Conservation (phyloP, 257 asterid genomes). For the Ophiorrhiza pumila region DNA sequence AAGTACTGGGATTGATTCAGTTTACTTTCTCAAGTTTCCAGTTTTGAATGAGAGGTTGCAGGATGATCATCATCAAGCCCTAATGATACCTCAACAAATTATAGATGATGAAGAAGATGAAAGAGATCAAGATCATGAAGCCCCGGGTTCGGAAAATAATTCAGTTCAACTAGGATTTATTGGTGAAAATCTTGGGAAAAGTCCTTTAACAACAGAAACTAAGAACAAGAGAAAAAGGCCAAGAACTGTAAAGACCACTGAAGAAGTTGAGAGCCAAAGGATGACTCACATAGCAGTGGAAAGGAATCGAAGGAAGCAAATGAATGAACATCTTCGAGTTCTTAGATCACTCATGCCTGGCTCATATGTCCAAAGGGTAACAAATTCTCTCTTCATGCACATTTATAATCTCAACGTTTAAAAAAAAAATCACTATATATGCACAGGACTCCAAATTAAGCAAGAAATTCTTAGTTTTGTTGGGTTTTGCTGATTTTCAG, state of each 20-base stretch:
- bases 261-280: conserved; percentile 95
- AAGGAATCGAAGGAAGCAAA: conserved; percentile 89
- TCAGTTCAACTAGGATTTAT: conserved; percentile 38
- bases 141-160: conserved; percentile 4
- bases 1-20: conserved; percentile 59
- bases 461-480: too few relatives aligned
- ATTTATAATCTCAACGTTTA: background rate
- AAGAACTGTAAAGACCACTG: conserved; percentile 60
- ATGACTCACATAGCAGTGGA: conserved; percentile 97
- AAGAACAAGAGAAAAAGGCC: conserved; percentile 74
- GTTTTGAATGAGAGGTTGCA: conserved; percentile 57
- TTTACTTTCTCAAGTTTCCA: conserved; percentile 73
- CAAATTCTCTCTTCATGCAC: background rate
- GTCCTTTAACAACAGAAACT: conserved; percentile 15
- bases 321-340: conserved; percentile 91
- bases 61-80: conserved; percentile 26
- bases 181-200: conserved; percentile 42
- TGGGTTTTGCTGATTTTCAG: conserved; percentile 28
- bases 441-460: too few relatives aligned
- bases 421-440: too few relatives aligned
- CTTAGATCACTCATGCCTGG: conserved; percentile 94
- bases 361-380: conserved; percentile 94
- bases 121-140: conserved; percentile 8
- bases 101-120: conserved; percentile 14
- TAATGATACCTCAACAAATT: conserved; percentile 25